Evolutionary conservation across 2,329 filamentous ascomycete species (phyloP).

Genomic region (Aspergillus transmontanensis): DNA sequence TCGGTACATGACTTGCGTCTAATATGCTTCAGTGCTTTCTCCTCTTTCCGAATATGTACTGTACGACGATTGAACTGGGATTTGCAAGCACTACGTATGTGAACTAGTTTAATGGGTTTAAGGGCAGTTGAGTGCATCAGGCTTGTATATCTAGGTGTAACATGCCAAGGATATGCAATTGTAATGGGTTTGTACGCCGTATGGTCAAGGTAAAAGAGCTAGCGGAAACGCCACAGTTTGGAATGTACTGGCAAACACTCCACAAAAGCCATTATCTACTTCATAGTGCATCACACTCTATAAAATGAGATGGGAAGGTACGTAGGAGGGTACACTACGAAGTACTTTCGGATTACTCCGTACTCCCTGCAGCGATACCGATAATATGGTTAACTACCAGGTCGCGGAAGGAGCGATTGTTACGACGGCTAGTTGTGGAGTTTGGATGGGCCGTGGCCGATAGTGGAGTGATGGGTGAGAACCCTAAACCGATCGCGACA

Average conservation of each 20-base stretch:
- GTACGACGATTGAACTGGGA: neutral
- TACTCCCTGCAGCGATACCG: neutral
- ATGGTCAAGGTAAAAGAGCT: neutral
- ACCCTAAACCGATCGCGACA: slow-evolving; percentile 11
- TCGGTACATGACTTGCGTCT: neutral
- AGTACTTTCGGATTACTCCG: neutral
- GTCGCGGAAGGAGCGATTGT: neutral
- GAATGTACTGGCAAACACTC: neutral
- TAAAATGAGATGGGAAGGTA: neutral
- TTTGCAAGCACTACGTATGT: neutral
- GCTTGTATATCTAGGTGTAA: neutral
- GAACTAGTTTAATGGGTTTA: neutral
- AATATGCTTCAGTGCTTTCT: neutral
- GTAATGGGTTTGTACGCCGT: neutral
- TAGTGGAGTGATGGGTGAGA: slow-evolving; percentile 11
- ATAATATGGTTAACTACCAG: too few species aligned
- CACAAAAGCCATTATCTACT: neutral
- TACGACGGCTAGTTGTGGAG: slow-evolving; percentile 12
- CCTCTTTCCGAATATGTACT: neutral
- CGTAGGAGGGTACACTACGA: too few species aligned
- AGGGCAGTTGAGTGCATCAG: too few species aligned
- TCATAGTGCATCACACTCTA: neutral
- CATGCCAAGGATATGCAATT: neutral
- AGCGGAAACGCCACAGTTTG: neutral
- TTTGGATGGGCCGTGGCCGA: slow-evolving; percentile 4